Conservation (phyloP, 176 grass and related monocot species). For the Rhynchospora tenuis region DNA sequence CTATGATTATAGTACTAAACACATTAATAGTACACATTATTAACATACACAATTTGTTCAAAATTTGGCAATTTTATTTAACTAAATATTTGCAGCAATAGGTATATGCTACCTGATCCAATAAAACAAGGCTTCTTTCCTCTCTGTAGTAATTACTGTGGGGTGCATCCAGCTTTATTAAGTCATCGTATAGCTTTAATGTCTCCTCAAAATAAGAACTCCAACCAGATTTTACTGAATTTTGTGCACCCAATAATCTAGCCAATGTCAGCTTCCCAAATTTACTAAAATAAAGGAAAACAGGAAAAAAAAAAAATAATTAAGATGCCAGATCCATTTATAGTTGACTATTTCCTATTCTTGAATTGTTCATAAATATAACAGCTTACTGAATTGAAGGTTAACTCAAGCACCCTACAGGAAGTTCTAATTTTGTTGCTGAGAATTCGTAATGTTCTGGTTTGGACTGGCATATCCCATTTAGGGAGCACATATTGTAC, state of each 20-base stretch:
- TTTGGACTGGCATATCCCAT: neutral
- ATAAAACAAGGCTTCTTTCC: conserved; percentile 61
- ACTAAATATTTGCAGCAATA: neutral
- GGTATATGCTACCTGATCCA: conserved; percentile 63
- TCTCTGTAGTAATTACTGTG: conserved; percentile 82
- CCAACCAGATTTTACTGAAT: conserved; percentile 45
- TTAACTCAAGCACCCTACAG: conserved; percentile 10
- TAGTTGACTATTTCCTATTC: neutral
- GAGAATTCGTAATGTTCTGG: conserved; percentile 1
- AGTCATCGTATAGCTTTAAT: conserved; percentile 51
- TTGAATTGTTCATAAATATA: neutral
- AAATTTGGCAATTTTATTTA: neutral
- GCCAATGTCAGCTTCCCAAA: conserved; percentile 79
- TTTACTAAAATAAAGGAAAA: conserved; percentile 51
- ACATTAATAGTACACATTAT: neutral
- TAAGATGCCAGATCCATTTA: neutral
- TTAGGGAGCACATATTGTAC: neutral
- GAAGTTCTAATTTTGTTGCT: conserved; percentile 11
- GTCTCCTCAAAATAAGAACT: conserved; percentile 68
- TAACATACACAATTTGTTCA: neutral
- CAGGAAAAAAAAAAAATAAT: neutral
- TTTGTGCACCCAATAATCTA: conserved; percentile 60
- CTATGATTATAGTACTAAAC: neutral
- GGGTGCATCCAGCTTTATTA: conserved; percentile 62
- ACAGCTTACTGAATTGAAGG: neutral